These are phyloP conservation scores for Aspergillus olivimuriae DNA, from an alignment of 495 filamentous ascomycete species.

Conservation along the genomic window DNA sequence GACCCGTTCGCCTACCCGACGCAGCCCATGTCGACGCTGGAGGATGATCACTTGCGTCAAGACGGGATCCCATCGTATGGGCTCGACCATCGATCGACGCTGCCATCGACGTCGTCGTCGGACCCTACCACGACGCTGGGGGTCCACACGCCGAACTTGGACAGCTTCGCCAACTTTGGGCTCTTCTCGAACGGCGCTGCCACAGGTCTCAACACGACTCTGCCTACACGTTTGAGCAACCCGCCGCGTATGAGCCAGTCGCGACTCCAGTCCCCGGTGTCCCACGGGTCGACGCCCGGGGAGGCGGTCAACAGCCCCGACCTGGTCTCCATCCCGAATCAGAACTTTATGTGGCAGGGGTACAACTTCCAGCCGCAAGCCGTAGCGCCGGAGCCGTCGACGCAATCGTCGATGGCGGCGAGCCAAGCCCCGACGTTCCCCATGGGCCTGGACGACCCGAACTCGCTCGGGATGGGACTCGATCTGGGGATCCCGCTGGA, in stretches of 20 bases:
- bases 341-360: constrained; percentile 41
- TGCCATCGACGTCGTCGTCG: too few relatives aligned
- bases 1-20: constrained; percentile 89
- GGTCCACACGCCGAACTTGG: constrained; percentile 21
- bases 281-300: constrained; percentile 26
- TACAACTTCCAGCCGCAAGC: constrained; percentile 32
- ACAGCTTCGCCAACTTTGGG: constrained; percentile 24
- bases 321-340: constrained; percentile 40
- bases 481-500: constrained; percentile 37
- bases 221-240: constrained; percentile 24
- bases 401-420: constrained; percentile 15
- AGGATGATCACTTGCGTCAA: constrained; percentile 44
- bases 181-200: constrained; percentile 18
- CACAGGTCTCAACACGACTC: constrained; percentile 18
- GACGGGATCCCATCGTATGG: constrained; percentile 15
- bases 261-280: constrained; percentile 30
- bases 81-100: constrained; percentile 12
- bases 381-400: constrained; percentile 12
- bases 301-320: constrained; percentile 38
- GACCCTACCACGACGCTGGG: constrained; percentile 13
- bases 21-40: constrained; percentile 66
- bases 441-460: constrained; percentile 27
- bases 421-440: constrained; percentile 18
- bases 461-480: constrained; percentile 24
- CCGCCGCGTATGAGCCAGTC: constrained; percentile 21